These are phyloP conservation scores for Fraxinus albicans DNA, from an alignment of 305 asterid genomes.

Conservation along the genomic window DNA sequence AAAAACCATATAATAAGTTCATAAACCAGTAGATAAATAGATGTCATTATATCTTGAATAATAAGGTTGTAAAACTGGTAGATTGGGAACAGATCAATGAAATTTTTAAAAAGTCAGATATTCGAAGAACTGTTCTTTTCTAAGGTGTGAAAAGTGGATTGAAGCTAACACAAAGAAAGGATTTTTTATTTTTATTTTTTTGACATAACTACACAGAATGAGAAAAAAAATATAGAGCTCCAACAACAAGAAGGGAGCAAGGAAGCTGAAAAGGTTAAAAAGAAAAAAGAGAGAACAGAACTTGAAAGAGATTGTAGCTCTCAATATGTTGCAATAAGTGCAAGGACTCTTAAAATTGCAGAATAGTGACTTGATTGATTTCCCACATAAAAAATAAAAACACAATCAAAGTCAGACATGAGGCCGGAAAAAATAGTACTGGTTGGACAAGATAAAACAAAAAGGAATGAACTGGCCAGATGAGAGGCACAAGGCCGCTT, in stretches of 20 bases:
- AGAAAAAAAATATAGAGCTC: too few species aligned
- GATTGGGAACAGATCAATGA: not conserved
- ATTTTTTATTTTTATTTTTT: too few species aligned
- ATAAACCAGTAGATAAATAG: not conserved
- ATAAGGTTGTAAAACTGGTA: not conserved
- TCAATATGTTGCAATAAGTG: not conserved
- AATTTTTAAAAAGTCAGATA: not conserved
- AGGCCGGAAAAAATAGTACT: not conserved
- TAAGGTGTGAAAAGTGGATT: too few species aligned
- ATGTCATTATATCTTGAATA: not conserved
- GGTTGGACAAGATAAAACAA: not conserved
- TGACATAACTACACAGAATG: too few species aligned
- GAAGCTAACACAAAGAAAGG: too few species aligned
- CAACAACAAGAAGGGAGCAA: too few species aligned
- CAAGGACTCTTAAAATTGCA: not conserved
- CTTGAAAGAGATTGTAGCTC: not conserved
- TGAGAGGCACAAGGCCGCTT: not conserved
- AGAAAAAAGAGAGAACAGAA: not conserved
- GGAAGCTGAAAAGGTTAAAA: too few species aligned
- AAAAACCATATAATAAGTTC: not conserved
- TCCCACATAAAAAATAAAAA: not conserved
- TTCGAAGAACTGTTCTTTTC: not conserved
- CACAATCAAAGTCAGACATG: not conserved
- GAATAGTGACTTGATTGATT: not conserved
- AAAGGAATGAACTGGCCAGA: not conserved